Percentiles rank a stretch among this genome's conserved stretches.
These are phyloP conservation scores for Kluyveromyces sp. DNA, from an alignment of 1,139 yeast species.

Conservation along the genomic window DNA sequence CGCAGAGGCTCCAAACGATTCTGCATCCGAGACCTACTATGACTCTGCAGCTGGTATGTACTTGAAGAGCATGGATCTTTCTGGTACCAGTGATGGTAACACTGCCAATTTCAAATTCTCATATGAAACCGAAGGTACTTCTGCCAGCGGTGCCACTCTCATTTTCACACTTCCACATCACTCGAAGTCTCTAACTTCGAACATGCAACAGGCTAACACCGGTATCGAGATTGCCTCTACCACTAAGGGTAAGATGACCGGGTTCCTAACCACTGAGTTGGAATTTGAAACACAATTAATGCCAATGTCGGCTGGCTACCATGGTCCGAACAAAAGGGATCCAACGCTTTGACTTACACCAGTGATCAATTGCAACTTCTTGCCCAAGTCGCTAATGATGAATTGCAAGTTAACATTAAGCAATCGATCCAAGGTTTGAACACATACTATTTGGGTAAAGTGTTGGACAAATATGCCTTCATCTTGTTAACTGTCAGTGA, in stretches of 20 bases:
- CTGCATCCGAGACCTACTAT: conserved; percentile 38
- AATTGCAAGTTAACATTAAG: conserved; percentile 49
- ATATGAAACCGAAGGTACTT: conserved; percentile 47
- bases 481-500: conserved; percentile 57
- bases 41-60: conserved; percentile 61
- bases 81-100: conserved; percentile 32
- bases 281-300: conserved; percentile 40
- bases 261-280: conserved; percentile 44
- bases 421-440: conserved; percentile 42
- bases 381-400: conserved; percentile 49
- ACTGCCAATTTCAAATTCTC: conserved; percentile 45
- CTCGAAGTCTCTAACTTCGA: conserved; percentile 40
- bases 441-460: conserved; percentile 63
- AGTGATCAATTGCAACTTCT: conserved; percentile 44
- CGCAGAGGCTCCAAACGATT: conserved; percentile 43
- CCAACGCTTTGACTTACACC: conserved; percentile 38
- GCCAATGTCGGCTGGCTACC: conserved; percentile 53
- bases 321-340: conserved; percentile 37
- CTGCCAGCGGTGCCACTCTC: conserved; percentile 44
- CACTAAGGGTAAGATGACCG: conserved; percentile 63
- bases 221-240: conserved; percentile 47
- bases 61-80: conserved; percentile 35
- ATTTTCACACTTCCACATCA: conserved; percentile 73
- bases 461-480: conserved; percentile 69
- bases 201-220: conserved; percentile 36